Evolutionary conservation across 768 basidiomycete species (phyloP), one percentile per base, ranked within the genome.

Genomic region (Boletus sp.): DNA sequence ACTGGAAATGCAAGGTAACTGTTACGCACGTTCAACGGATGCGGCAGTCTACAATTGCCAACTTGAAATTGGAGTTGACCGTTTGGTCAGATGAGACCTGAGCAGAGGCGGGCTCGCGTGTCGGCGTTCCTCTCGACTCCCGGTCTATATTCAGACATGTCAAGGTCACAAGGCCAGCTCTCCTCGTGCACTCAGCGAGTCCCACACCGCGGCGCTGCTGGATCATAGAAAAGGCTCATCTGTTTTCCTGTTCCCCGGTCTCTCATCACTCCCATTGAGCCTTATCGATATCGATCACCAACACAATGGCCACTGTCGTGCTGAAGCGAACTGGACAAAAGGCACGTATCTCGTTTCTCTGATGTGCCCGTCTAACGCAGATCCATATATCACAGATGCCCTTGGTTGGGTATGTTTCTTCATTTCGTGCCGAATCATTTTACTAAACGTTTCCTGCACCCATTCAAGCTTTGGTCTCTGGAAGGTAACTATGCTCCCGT

Each of bases 391-490:
- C 39, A 54, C 44, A 89, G 86, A 89, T 89, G 86, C 86, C 86
- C 66, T 71, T 83, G 45, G 81, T 88, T 50, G 86, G 86, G 86
- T 87, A 56, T 47, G 64, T 52, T 37, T 56, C 36, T 60, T 60
- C 47, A 46, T 52, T 28, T 47, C 48, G 7, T 55, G 18, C 45
- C 40, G 42, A 55, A 17, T 12, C 9, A 9, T 35, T 11, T 33
- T 29, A 35, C 41, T 59, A 36, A 63, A 47, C 51, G n/a, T 47
- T 50, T 40, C 36, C 17, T 55, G n/a, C 39, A 11, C 24, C 7
- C 30, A 9, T 54, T 29, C n/a, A 57, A 88, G 87, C 66, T 80
- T 87, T 62, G 86, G 86, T 56, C 78, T 87, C 53, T 89, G 87
- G 86, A 87, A 88, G 79, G 86, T 80, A 61, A 49, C 71, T 67